These are phyloP conservation scores for Ostreobium quekettii DNA, from an alignment of 139 green algal species.

Conservation along the genomic window DNA sequence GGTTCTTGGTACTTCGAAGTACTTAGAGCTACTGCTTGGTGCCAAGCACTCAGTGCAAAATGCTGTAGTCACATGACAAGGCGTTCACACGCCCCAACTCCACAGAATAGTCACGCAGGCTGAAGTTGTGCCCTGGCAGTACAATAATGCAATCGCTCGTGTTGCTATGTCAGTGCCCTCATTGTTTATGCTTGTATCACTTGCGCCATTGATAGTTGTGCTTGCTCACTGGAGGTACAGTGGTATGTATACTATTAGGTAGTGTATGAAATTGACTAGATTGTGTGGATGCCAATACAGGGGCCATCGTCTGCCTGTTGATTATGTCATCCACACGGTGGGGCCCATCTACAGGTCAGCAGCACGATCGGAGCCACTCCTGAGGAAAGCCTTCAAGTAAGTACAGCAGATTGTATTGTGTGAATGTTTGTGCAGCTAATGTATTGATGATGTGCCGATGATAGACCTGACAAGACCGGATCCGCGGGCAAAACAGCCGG, in stretches of 20 bases:
- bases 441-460: too few relatives aligned
- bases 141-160: background rate
- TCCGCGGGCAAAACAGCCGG: too few relatives aligned
- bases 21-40: too few relatives aligned
- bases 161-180: background rate
- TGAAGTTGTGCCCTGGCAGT: background rate
- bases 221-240: background rate
- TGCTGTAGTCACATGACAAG: too few relatives aligned
- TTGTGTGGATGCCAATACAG: constrained; percentile 22
- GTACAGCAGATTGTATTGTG: background rate
- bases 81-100: too few relatives aligned
- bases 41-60: too few relatives aligned
- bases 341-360: constrained; percentile 64
- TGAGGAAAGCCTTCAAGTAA: constrained; percentile 57
- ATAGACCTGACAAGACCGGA: too few relatives aligned
- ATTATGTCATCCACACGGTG: constrained; percentile 87
- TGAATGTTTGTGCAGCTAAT: background rate
- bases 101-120: background rate
- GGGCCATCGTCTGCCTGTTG: constrained; percentile 50
- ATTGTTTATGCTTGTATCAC: too few relatives aligned
- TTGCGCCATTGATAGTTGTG: background rate
- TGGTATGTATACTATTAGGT: background rate
- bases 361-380: constrained; percentile 39
- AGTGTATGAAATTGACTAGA: background rate
- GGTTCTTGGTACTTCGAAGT: too few relatives aligned